Percentiles rank a stretch among this genome's conserved stretches.
Evolutionary conservation across 208 protist species (phyloP).

Genomic region (Acanthamoeba culbertsoni): DNA sequence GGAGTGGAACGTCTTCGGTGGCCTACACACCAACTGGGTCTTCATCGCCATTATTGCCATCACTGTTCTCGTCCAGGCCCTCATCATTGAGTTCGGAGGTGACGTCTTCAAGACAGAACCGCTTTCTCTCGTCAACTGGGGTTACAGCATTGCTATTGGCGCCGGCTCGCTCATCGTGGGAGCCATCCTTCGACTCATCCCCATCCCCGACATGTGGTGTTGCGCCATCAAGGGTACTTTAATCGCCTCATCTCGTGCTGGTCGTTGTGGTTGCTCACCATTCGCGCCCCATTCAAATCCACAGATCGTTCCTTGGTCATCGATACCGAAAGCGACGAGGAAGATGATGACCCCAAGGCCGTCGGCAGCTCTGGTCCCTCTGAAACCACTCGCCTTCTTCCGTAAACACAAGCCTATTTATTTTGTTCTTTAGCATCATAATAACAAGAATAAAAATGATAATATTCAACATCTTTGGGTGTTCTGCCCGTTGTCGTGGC

Average conservation of each 20-base stretch:
- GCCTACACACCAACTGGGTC: slow-evolving; percentile 16
- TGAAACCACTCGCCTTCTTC: slow-evolving; percentile 18
- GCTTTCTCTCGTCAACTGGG: neutral
- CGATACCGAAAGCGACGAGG: neutral
- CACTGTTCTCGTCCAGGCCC: slow-evolving; percentile 26
- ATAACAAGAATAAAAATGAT: no score
- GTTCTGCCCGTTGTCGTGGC: no score
- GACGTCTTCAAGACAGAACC: slow-evolving; percentile 87
- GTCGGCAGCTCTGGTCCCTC: neutral
- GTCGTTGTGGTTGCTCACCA: neutral
- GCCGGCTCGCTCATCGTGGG: neutral
- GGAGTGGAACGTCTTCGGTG: slow-evolving; percentile 41
- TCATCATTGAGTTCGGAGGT: slow-evolving; percentile 88
- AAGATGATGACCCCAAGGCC: neutral
- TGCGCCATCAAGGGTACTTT: neutral
- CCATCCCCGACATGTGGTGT: slow-evolving; percentile 46
- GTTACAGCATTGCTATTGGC: slow-evolving; percentile 29
- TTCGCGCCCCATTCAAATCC: neutral
- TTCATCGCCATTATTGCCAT: slow-evolving; percentile 47
- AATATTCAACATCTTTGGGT: neutral
- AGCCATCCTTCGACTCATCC: slow-evolving; percentile 34
- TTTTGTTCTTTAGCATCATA: neutral
- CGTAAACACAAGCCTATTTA: neutral
- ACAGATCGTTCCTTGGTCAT: neutral
- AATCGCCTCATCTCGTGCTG: neutral